Evolutionary conservation across 352 stramenopile genomes (phyloP), one percentile per base, ranked within the genome.

Genomic region (Albugo laibachii): DNA sequence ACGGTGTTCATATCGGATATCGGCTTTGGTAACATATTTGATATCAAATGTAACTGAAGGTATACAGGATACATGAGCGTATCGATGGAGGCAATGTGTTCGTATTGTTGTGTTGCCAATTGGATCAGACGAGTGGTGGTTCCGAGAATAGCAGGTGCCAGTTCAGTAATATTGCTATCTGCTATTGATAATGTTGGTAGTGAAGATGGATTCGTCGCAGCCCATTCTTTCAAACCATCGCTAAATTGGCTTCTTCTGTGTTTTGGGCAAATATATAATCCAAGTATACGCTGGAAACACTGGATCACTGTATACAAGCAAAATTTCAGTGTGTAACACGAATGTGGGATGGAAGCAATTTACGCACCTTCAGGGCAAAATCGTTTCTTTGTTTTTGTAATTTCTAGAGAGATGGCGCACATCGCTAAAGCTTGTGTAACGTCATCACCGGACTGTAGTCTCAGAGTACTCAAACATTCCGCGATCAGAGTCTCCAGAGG

Each of bases 401-500:
- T 83, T 37, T 83, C 57, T 15, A 91, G 65, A 41, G 69, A 58
- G 36, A 91, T 41, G 57, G 59, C 78, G 48, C 55, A 77, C 50
- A 65, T 54, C 16, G 96, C 76, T 14, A 96, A 54, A 43, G 86
- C 88, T 48, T 78, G 69, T 5, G 71, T 67, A 13, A 92, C 59
- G 45, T 97, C 92, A 47, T 78, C 63, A 0, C 63, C 58, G 2
- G 65, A 75, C 11, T 53, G 62, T 0, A 97, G 42, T 1, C 69
- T 61, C 24, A 81, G 85, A 38, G 83, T 79, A 44, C 64, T 66
- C 19, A 97, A 62, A 19, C 80, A 81, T 53, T 97, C 82, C 11
- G 83, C 81, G 13, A 97, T 56, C 16, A 97, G 55, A 31, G 95
- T 81, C 55, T 96, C 71, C 39, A 91, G 68, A 0, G 89, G 89